Conservation (phyloP, 257 asterid genomes). For the Capsicum chinense region DNA sequence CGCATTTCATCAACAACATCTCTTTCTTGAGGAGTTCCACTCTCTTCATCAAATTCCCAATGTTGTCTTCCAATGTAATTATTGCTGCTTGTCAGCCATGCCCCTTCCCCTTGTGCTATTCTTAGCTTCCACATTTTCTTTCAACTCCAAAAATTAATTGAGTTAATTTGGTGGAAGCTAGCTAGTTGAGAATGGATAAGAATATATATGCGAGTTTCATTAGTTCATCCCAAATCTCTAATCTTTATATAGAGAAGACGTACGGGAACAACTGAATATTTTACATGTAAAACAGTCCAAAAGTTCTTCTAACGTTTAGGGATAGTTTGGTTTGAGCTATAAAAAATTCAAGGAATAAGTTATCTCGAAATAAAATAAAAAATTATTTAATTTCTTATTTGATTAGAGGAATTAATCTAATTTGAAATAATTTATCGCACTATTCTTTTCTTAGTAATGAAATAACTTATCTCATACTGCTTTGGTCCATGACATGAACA, state of each 20-base stretch:
- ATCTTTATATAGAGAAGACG: not conserved
- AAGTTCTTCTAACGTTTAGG: not conserved
- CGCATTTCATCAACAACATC: conserved; percentile 41
- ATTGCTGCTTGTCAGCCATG: conserved; percentile 43
- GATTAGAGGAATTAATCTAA: too few relatives aligned
- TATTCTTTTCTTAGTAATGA: too few relatives aligned
- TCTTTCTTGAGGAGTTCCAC: conserved; percentile 45
- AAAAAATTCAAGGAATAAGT: too few relatives aligned
- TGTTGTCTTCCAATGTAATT: conserved; percentile 48
- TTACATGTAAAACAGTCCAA: not conserved
- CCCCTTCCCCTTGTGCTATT: conserved; percentile 45
- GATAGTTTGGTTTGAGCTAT: too few relatives aligned
- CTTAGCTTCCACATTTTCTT: conserved; percentile 53
- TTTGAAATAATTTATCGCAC: too few relatives aligned
- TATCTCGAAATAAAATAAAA: too few relatives aligned
- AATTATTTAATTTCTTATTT: too few relatives aligned
- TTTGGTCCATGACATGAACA: too few relatives aligned
- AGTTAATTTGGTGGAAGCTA: not conserved
- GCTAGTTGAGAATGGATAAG: not conserved
- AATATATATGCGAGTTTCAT: not conserved
- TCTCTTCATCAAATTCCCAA: conserved; percentile 50
- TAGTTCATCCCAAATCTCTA: not conserved
- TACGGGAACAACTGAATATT: not conserved
- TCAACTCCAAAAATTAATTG: not conserved
- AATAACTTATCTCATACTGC: not conserved